Evolutionary conservation across 2,329 filamentous ascomycete genomes (phyloP).

Genomic region (Ceratocystis harringtonii): DNA sequence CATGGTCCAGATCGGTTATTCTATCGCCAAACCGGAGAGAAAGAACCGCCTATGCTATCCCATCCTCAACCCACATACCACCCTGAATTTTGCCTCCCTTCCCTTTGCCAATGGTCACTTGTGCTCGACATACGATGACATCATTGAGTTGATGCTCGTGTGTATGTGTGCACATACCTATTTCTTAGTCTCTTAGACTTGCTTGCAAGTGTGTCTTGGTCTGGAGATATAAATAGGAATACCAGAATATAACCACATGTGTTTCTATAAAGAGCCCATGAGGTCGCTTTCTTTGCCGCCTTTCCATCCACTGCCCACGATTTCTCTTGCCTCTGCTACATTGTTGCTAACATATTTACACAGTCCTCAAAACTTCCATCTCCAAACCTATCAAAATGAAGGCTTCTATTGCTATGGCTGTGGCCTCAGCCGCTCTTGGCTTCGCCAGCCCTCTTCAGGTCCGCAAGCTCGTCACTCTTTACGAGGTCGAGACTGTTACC

Average conservation of each 20-base stretch:
- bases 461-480: constrained; percentile 28
- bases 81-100: neutral
- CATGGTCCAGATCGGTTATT: neutral
- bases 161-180: neutral
- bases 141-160: neutral
- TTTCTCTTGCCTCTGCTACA: neutral
- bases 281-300: accelerated
- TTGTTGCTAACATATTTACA: neutral
- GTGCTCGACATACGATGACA: neutral
- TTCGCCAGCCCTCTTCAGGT: constrained; percentile 31
- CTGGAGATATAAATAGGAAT: too few relatives aligned
- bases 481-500: constrained; percentile 30
- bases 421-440: constrained; percentile 33
- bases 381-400: constrained; percentile 32
- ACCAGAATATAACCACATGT: too few relatives aligned
- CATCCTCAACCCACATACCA: neutral
- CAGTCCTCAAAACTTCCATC: neutral
- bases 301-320: neutral
- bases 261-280: too few relatives aligned
- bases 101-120: neutral
- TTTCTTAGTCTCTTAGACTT: neutral
- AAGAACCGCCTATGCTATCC: neutral
- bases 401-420: constrained; percentile 32
- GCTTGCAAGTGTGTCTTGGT: neutral
- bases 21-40: neutral